These are phyloP conservation scores for Brassica cretica DNA, from an alignment of 345 rosid species.

Conservation along the genomic window DNA sequence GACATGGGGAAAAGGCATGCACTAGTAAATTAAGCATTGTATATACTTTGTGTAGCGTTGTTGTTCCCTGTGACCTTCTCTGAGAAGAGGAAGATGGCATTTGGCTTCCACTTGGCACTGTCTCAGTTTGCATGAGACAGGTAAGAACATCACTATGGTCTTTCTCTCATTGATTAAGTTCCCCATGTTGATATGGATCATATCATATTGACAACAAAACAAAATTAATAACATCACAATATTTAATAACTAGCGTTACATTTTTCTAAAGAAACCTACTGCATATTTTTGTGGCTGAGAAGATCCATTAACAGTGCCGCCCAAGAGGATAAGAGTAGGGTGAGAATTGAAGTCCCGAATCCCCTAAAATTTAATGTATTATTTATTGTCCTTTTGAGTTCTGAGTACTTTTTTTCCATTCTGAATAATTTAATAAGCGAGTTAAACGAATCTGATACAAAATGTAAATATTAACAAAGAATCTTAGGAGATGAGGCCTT, in stretches of 20 bases:
- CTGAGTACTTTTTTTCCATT: not conserved
- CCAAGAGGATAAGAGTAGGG: not conserved
- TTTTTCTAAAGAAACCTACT: not conserved
- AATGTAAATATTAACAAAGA: not conserved
- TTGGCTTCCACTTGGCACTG: constrained; percentile 32
- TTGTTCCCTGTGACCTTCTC: not conserved
- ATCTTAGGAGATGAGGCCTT: not conserved
- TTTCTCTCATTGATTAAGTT: not conserved
- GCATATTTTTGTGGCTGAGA: not conserved
- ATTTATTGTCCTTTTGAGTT: not conserved
- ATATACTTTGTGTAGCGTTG: not conserved
- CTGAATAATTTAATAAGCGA: not conserved
- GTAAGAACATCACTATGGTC: not conserved
- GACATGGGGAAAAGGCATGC: not conserved
- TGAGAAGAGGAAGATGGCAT: constrained; percentile 33
- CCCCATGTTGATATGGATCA: constrained; percentile 1
- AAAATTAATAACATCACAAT: not conserved
- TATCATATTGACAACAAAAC: not conserved
- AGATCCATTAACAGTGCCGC: not conserved
- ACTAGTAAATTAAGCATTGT: not conserved
- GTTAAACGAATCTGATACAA: constrained; percentile 5
- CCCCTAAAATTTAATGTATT: not conserved
- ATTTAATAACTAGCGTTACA: not conserved
- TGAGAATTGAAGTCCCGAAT: not conserved
- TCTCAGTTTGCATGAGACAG: constrained; percentile 23